Conservation (phyloP, 1,284 basidiomycete species). For the Tylopilus sp. region DNA sequence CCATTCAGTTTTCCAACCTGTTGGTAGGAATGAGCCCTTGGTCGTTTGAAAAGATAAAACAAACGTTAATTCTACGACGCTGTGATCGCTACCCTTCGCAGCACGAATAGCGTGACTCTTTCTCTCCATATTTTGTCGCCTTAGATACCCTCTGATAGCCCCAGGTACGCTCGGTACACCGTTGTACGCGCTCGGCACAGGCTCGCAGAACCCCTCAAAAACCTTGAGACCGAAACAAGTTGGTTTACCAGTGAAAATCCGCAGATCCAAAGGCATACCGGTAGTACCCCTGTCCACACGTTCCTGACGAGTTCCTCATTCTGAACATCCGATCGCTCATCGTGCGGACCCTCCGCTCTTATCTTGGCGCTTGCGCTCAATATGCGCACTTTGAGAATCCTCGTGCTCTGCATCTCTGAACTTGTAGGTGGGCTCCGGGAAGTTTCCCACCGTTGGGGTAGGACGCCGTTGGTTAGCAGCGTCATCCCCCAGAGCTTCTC, state of each 20-base stretch:
- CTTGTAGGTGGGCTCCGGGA: conserved; percentile 23
- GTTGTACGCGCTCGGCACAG: conserved; percentile 24
- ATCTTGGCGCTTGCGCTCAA: conserved; percentile 25
- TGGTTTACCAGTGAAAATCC: neutral
- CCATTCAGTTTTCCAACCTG: no score
- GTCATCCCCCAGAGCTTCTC: conserved; percentile 28
- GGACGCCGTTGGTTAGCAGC: conserved; percentile 22
- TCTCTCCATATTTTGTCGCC: conserved; percentile 21
- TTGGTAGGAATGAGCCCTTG: no score
- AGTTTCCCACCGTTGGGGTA: conserved; percentile 26
- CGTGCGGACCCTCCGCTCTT: conserved; percentile 23
- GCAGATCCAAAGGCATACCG: conserved; percentile 13
- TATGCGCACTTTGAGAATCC: conserved; percentile 24
- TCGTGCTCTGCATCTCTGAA: conserved; percentile 25
- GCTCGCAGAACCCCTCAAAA: conserved; percentile 28
- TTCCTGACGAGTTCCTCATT: conserved; percentile 10
- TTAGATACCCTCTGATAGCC: conserved; percentile 22
- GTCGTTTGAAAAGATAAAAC: neutral
- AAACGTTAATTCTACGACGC: neutral
- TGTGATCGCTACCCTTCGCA: conserved; percentile 13
- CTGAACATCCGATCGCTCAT: conserved; percentile 21
- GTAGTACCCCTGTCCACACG: conserved; percentile 28
- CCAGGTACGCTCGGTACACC: conserved; percentile 16
- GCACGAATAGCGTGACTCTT: conserved; percentile 22
- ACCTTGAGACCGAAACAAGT: conserved; percentile 9